Evolutionary conservation across 2,329 filamentous ascomycete species (phyloP), one percentile per base, ranked within the genome.

Genomic region (Mollisia scopiformis): DNA sequence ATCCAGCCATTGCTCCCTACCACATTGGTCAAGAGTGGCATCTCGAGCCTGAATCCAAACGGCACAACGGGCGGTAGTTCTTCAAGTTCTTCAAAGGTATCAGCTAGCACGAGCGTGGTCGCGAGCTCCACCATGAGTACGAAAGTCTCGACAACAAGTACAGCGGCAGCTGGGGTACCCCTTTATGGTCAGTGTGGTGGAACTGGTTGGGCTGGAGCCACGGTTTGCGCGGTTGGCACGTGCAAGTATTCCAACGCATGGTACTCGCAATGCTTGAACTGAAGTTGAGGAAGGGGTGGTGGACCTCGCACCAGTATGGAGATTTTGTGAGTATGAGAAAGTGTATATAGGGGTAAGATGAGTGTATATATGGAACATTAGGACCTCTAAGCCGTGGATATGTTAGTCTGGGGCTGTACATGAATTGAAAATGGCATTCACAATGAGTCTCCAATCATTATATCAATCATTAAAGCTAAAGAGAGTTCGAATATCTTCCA

Each of bases 1-100:
- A 74, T 82, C 33, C 74, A 79, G 67, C 76, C 77, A n/a, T 70
- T 79, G 30, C 68, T 81, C 13, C 79, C 79, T 0, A 72, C 64
- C 13, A 70, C 70, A 1, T 21, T 62, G n/a, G 47, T 54, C 6
- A 62, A 58, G 50, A 55, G 37, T 8, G 65, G 65, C n/a, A 41
- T 57, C 6, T 58, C 61, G 47, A 67, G 52, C 55, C 27, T 61
- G 3, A 63, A 58, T 43, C 47, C 52, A 1, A 31, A 53, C 1
- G 52, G 41, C 30, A 28, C 35, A 7, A 51, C 31, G 23, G 49
- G 51, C 10, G 35, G 41, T 21, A 13, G 35, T 27, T 19, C 33
- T 16, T 21, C 8, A 13, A 23, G 19, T 21, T 46, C 47, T 25
- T 43, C 16, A n/a, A 52, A 39, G 41, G 47, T 21, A 6, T 28